Conservation (phyloP, 2,329 filamentous ascomycete species). For the Lachnellula hyalina region DNA sequence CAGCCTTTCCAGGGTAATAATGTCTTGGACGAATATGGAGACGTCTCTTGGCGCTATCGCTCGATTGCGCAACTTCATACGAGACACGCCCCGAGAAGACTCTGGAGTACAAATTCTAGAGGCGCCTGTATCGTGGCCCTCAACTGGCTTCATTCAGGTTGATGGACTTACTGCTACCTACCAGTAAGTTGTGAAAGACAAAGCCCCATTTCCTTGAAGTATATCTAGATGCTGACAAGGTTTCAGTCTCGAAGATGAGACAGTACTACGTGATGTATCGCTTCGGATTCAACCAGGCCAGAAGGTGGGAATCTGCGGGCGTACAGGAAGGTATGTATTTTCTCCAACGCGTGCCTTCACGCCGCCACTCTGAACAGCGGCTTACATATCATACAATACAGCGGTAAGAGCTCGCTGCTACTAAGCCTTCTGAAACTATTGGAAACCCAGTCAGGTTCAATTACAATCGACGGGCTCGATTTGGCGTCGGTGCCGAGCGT, state of each 20-base stretch:
- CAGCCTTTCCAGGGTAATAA: slow-evolving; percentile 38
- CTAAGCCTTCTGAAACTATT: too few species aligned
- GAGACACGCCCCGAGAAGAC: slow-evolving; percentile 28
- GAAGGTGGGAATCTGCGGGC: slow-evolving; percentile 45
- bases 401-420: slow-evolving; percentile 26
- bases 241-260: neutral
- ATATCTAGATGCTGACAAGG: too few species aligned
- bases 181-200: neutral
- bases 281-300: slow-evolving; percentile 33
- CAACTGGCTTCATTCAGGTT: neutral
- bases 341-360: slow-evolving; percentile 35
- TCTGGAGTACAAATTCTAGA: neutral
- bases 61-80: slow-evolving; percentile 47
- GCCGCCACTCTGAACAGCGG: slow-evolving; percentile 55
- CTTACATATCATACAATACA: slow-evolving; percentile 36
- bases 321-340: slow-evolving; percentile 20
- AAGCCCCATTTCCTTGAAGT: too few species aligned
- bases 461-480: too few species aligned
- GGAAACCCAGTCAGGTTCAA: too few species aligned
- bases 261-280: neutral
- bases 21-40: slow-evolving; percentile 50
- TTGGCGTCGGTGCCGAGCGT: too few species aligned
- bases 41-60: slow-evolving; percentile 52
- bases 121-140: neutral
- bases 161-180: neutral